Evolutionary conservation across 495 filamentous ascomycete species (phyloP).

Genomic region (Xylaria telfairii): DNA sequence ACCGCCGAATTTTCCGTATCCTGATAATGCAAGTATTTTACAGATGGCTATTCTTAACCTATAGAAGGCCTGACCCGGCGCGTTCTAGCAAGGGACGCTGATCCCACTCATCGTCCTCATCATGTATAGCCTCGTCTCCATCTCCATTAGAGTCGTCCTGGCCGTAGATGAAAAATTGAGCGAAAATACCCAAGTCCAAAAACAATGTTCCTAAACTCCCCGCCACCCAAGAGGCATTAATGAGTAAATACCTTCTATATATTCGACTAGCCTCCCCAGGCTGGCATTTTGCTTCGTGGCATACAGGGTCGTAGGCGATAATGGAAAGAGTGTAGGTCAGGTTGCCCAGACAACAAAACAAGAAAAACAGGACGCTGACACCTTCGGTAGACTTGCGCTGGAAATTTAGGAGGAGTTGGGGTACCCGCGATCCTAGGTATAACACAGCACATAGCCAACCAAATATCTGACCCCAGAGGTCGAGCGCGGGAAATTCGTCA

Average conservation of each 20-base stretch:
- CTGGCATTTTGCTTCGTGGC: slow-evolving; percentile 52
- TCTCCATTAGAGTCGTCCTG: slow-evolving; percentile 38
- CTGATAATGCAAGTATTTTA: slow-evolving; percentile 14
- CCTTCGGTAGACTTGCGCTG: slow-evolving; percentile 89
- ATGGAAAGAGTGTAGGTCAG: slow-evolving; percentile 92
- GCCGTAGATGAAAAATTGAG: slow-evolving; percentile 88
- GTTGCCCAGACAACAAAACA: slow-evolving; percentile 95
- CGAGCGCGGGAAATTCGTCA: slow-evolving; percentile 61
- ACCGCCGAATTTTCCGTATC: slow-evolving; percentile 15
- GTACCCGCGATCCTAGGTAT: slow-evolving; percentile 86
- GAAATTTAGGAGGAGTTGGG: slow-evolving; percentile 90
- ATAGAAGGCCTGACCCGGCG: slow-evolving; percentile 11
- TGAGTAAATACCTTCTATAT: slow-evolving; percentile 80
- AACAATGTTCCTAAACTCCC: slow-evolving; percentile 88
- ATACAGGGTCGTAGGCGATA: slow-evolving; percentile 78
- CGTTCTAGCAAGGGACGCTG: slow-evolving; percentile 49
- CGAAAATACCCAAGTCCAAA: slow-evolving; percentile 84
- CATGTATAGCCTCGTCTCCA: slow-evolving; percentile 30
- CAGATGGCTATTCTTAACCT: background rate
- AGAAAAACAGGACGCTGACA: slow-evolving; percentile 89
- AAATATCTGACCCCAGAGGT: slow-evolving; percentile 80
- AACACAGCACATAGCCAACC: slow-evolving; percentile 85
- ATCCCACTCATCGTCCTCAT: slow-evolving; percentile 40
- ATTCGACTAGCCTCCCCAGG: slow-evolving; percentile 61
- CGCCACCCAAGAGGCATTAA: slow-evolving; percentile 88